A percentile compares a stretch with the other conserved stretches of the same genome.
phyloP scores from a whole-genome alignment of 169 alveolate species.

The Cryptosporidium baileyi region DNA sequence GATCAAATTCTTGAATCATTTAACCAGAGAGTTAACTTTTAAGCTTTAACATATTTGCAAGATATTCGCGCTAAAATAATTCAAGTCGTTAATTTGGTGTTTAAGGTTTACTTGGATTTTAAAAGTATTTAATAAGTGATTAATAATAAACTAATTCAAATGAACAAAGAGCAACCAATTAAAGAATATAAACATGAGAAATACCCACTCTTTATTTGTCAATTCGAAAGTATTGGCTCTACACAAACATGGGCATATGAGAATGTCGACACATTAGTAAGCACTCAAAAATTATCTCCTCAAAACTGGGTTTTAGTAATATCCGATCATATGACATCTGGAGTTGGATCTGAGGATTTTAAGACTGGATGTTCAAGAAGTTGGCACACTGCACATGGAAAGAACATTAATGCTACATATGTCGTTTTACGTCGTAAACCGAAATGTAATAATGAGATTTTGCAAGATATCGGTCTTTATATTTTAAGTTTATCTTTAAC shows the following conservation, averaged over 20 bases:
- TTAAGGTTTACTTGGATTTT: too few species aligned
- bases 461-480: neutral
- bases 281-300: conserved; percentile 18
- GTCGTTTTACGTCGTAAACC: neutral
- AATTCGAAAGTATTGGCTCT: conserved; percentile 16
- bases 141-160: too few species aligned
- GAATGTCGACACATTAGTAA: conserved; percentile 8
- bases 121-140: too few species aligned
- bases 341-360: conserved; percentile 32
- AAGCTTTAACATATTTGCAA: too few species aligned
- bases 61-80: too few species aligned
- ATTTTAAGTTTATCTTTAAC: conserved; percentile 1
- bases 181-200: conserved; percentile 12
- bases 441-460: neutral
- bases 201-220: conserved; percentile 15
- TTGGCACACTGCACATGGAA: conserved; percentile 32
- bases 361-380: neutral
- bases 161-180: too few species aligned
- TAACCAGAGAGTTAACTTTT: too few species aligned
- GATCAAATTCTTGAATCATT: neutral
- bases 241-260: conserved; percentile 64
- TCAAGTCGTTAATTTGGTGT: too few species aligned
- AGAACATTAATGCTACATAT: conserved; percentile 20
- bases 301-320: conserved; percentile 18
- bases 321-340: conserved; percentile 54